Base-by-base conservation (phyloP, 2,329 filamentous ascomycete genomes). In the Colletotrichum theobromicola region DNA sequence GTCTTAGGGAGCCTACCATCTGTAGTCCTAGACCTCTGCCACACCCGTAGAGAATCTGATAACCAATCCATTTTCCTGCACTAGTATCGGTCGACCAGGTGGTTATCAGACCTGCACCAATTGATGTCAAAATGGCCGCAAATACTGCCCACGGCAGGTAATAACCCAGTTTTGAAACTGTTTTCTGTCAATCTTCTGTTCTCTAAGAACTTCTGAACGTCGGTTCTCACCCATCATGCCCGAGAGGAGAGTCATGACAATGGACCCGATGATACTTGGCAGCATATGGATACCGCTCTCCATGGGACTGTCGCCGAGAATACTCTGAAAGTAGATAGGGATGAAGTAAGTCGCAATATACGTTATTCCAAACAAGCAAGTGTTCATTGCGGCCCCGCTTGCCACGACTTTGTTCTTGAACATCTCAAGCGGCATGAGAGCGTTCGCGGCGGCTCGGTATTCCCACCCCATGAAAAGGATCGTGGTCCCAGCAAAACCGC, bases 301-400 rank as follows among this genome's bases (percentile, higher is more conserved):
- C n/a, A 82, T 82, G 1, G 85, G 82, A 15, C 78, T 80, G 35
- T 83, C 82, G 16, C 82, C 82, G 68, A 84, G 84, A 75, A 89
- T 83, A 37, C 84, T 83, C 79, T 90, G 87, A 81, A 90, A 89
- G 82, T 87, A 90, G 70, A 89, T 84, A 5, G 88, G 87, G 5
- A 89, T 80, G 76, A 87, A 88, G 81, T 86, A 88, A 5, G 87
- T 79, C 74, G 89, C 86, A 70, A 87, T 86, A 16, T 83, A 81
- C 3, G 84, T 82, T 5, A 85, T 84, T 24, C 89, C 82, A 70
- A 87, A 84, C 50, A 85, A 82, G 77, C 86, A 83, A 35, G 87
- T 82, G 42, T 83, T 82, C 66, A 85, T 87, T 57, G 87, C 82
- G 37, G 83, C 82, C 26, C 84, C 82, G 15, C 84, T 79, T 8